Evolutionary conservation across 2,329 filamentous ascomycete genomes (phyloP).

Genomic region (Aspergillus spinulosporus): DNA sequence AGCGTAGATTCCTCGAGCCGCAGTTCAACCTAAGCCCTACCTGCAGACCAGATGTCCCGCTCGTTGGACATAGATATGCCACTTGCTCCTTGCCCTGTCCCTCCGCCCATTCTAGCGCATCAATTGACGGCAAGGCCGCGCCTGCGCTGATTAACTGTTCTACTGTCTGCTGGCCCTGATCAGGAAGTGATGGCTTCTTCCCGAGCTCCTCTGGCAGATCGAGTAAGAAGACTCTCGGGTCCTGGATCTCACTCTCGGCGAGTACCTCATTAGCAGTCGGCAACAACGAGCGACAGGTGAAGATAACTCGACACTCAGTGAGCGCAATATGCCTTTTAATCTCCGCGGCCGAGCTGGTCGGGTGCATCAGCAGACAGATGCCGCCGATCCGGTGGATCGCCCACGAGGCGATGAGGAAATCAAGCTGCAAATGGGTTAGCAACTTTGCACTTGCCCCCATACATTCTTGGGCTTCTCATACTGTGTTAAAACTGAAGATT

Average conservation of each 20-base stretch:
- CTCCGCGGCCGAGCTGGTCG: not conserved
- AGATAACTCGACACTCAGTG: not conserved
- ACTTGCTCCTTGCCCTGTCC: conserved; percentile 9
- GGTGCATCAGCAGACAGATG: not conserved
- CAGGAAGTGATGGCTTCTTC: not conserved
- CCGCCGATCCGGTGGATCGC: not conserved
- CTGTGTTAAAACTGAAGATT: not conserved
- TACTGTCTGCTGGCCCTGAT: conserved; percentile 3
- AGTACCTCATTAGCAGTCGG: not conserved
- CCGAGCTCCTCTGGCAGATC: not conserved
- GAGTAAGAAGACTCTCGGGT: not conserved
- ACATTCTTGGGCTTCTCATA: not conserved
- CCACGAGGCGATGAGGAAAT: not conserved
- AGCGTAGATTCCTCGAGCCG: not conserved
- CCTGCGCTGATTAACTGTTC: conserved; percentile 1
- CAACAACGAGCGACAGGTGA: not conserved
- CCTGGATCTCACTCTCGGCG: not conserved
- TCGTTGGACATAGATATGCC: conserved; percentile 10
- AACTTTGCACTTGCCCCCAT: too few species aligned
- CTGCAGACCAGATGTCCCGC: conserved; percentile 15
- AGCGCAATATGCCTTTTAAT: not conserved
- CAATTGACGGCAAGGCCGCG: not conserved
- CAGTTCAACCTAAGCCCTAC: not conserved
- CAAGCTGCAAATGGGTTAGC: not conserved
- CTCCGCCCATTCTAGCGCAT: conserved; percentile 1